Evolutionary conservation across 1,139 yeast species (phyloP), one percentile per base, ranked within the genome.

Genomic region (Yamadazyma membranifaciens): DNA sequence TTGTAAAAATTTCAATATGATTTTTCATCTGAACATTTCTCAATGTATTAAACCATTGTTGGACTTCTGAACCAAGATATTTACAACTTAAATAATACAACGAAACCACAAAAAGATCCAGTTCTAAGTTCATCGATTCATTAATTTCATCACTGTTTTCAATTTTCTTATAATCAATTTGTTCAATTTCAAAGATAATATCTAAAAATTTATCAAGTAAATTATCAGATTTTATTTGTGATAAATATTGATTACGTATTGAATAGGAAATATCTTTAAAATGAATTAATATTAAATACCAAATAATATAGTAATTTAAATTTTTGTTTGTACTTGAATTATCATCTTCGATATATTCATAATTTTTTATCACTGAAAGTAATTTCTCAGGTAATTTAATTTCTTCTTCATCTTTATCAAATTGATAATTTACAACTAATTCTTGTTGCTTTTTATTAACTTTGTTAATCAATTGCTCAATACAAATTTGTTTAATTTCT

Each of bases 11-110:
- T 44, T 87, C 94, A 30, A 86, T 71, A 31, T 69, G 69, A 14
- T 67, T 63, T 51, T 80, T 82, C 41, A 75, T 57, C 47, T 78
- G 84, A 38, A 75, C 70, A 54, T 81, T 80, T 40, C 84, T 68
- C 24, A 82, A 64, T 9, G 77, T 78, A 43, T 78, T 69, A 62
- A 73, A 88, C 96, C 96, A 89, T 9, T 65, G 61, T 52, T 85
- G 87, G 1, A 81, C 80, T 34, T 75, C 66, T 1, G 92, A 79
- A 1, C 95, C 94, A 37, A 84, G 69, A 51, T 75, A 70, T 41
- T 71, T 68, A 55, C 86, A 74, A 2, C 81, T 57, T 40, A 73
- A 65, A 58, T 75, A 87, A 54, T 78, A 77, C 36, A 85, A 57
- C 53, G 84, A 81, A 13, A 80, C 56, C 5, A 31, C 4, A 15